Base-by-base conservation (phyloP, 768 basidiomycete genomes). In the Suillus americanus region DNA sequence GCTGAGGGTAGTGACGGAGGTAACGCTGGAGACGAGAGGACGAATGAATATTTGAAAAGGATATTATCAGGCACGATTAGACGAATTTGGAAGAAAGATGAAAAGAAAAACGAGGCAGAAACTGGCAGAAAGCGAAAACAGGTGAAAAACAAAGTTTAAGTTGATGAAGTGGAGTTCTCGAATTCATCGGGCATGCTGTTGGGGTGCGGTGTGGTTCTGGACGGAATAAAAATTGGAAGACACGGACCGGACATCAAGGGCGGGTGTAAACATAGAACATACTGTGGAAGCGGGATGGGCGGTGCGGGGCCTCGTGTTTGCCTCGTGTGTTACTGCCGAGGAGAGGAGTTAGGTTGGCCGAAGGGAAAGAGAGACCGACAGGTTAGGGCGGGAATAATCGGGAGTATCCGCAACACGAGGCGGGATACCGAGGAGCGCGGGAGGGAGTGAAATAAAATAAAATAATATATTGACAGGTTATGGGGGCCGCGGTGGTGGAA, bases 191-290 rank as follows among this genome's bases (percentile, higher is more conserved):
- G 25, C 57, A 59, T 41, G 57, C 57, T 41, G 57, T 40, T 28
- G 40, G 18, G 40, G 57, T 59, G 38, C 56, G 56, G 56, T 25
- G 9, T 57, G 55, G 14, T 38, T 57, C 37, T 38, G 55, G 35
- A 23, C 37, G 23, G 37, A 35, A 38, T 56, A 23, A 30, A 28
- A 14, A 3, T 56, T 38, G 23, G 37, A 25, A 38, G 37, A 28
- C 28, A 57, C 56, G 56, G 56, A 57, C 56, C 56, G 56, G 25
- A 25, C 12, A 57, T 57, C 56, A 57, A 57, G 56, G 56, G 56
- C 56, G 56, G 56, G 56, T 57, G 56, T 57, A 57, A 40, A 57
- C 56, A 57, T 59, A 59, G 57, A 57, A 57, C 56, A 38, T 4
- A 59, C 38, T n/a, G 38, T 41, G 38, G 56, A 59, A 40, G 56